Percentiles rank a stretch among this genome's conserved stretches.
These are phyloP conservation scores for Trichaptum fuscoviolaceum DNA, from an alignment of 768 basidiomycete species.

Conservation along the genomic window DNA sequence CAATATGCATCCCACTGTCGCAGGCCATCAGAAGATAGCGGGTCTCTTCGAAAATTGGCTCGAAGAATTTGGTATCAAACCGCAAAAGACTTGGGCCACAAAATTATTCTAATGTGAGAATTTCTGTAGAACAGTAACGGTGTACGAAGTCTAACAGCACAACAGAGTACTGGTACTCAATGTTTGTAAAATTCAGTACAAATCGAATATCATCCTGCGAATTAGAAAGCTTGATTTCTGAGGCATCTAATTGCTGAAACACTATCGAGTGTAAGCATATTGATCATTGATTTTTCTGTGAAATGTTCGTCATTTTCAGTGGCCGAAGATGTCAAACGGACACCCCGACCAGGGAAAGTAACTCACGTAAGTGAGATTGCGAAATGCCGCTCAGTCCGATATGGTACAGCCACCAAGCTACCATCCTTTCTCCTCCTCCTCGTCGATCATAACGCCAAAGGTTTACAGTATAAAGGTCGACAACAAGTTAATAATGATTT, in stretches of 20 bases:
- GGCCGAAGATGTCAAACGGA: not conserved
- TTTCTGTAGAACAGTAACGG: not conserved
- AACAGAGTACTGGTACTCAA: not conserved
- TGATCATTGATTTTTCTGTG: too few species aligned
- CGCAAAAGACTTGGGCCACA: conserved; percentile 20
- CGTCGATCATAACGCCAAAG: too few species aligned
- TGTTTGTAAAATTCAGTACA: too few species aligned
- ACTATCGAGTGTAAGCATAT: too few species aligned
- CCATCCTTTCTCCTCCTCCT: not conserved
- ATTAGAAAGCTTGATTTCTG: too few species aligned
- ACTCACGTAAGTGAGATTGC: not conserved
- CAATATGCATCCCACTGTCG: conserved; percentile 44
- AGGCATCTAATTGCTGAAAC: too few species aligned
- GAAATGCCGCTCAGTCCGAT: not conserved
- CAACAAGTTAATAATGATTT: too few species aligned
- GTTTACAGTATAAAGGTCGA: too few species aligned
- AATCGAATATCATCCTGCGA: too few species aligned
- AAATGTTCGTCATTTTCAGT: not conserved
- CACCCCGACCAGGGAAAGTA: not conserved
- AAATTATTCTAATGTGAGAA: not conserved
- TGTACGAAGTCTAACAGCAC: not conserved
- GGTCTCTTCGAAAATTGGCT: conserved; percentile 41
- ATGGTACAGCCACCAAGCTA: not conserved
- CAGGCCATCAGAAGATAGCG: conserved; percentile 45
- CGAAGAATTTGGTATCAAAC: conserved; percentile 39